Base-by-base conservation (phyloP, 2,329 filamentous ascomycete species). In the Pseudopithomyces chartarum region DNA sequence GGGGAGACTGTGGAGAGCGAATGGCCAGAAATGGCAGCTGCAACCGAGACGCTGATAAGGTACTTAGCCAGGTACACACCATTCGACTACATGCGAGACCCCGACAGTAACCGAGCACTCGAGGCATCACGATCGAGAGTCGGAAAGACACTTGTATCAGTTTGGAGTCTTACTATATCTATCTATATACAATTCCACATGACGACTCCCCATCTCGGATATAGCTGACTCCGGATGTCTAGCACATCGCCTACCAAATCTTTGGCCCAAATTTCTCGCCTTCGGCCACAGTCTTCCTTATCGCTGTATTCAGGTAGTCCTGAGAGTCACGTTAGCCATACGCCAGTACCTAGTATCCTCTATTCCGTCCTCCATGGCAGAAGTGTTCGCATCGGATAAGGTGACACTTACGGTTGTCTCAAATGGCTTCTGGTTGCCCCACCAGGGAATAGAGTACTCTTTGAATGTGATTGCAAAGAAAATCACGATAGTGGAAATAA, bases 401-500 rank as follows among this genome's bases (percentile, higher is more conserved):
- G 26, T 17, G 20, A n/a, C 13, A 51, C 63, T 58, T 58, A 65
- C 65, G 42, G 82, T 65, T 3, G 82, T 86, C 29, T 77, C 58
- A 44, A 79, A 67, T 2, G 79, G 79, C 6, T 73, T 78, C 19
- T 76, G 70, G 59, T 88, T 88, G 10, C 85, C 85, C 77, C 84
- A 89, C 87, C 89, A 91, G 10, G 87, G 85, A 55, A 84, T 77
- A 2, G 71, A 67, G 8, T 81, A 80, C 33, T 80, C 77, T 2
- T 87, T 87, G 61, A 91, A 71, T 54, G 86, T 85, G 26, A 92
- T 76, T 1, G 86, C 82, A 63, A 90, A 85, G 78, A 92, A 90
- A 55, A 91, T 87, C 55, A 91, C 72, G 34, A 92, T 82, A 0
- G 87, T 88, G 33, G 82, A 84, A 19, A 91, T 72, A 12, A 87